Percentiles rank a stretch among this genome's conserved stretches.
phyloP scores from a whole-genome alignment of 345 rosid species.

The Aegle marmelos region DNA sequence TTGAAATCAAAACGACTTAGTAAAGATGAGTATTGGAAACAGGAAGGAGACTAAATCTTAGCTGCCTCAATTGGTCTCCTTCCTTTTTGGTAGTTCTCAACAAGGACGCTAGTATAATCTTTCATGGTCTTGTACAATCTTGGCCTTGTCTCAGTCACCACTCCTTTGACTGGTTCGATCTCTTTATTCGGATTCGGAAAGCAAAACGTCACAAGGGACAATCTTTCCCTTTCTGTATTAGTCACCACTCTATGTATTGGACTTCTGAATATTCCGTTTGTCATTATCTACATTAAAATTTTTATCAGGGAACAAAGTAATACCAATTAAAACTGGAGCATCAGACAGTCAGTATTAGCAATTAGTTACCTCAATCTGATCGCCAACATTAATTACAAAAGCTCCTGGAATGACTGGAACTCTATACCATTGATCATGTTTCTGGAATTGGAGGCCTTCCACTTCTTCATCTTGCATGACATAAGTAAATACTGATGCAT shows the following conservation, averaged over 20 bases:
- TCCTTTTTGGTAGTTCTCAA: slow-evolving; percentile 45
- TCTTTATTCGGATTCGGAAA: slow-evolving; percentile 36
- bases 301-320: too few species aligned
- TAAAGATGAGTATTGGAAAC: too few species aligned
- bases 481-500: slow-evolving; percentile 54
- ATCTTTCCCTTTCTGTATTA: slow-evolving; percentile 42
- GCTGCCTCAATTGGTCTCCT: slow-evolving; percentile 56
- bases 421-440: slow-evolving; percentile 47
- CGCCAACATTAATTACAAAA: slow-evolving; percentile 55
- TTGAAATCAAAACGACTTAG: too few species aligned
- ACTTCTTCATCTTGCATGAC: slow-evolving; percentile 54
- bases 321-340: too few species aligned
- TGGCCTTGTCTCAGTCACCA: slow-evolving; percentile 42
- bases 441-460: slow-evolving; percentile 50
- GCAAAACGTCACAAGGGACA: slow-evolving; percentile 44
- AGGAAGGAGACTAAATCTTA: slow-evolving; percentile 6
- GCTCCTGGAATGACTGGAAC: slow-evolving; percentile 46
- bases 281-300: slow-evolving; percentile 36
- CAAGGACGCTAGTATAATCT: slow-evolving; percentile 39
- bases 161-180: slow-evolving; percentile 32
- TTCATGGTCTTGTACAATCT: slow-evolving; percentile 44
- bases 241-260: slow-evolving; percentile 50
- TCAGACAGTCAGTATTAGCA: too few species aligned
- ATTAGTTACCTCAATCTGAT: slow-evolving; percentile 46
- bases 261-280: slow-evolving; percentile 63